phyloP scores from a whole-genome alignment of 139 green algal genomes.

The Closterium sp. region DNA sequence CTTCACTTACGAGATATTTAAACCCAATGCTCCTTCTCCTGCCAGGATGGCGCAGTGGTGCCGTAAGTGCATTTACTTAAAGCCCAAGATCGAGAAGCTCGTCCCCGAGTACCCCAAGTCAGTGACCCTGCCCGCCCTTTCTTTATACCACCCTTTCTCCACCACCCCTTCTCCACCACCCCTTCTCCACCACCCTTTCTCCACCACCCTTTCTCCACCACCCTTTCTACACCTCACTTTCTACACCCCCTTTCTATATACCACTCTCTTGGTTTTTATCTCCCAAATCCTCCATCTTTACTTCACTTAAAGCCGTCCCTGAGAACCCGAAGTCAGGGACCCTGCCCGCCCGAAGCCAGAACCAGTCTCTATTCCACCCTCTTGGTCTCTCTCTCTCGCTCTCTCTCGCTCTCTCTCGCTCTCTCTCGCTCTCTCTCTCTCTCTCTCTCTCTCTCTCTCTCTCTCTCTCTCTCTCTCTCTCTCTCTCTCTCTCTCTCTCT shows the following conservation, averaged over 20 bases:
- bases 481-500: no score
- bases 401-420: no score
- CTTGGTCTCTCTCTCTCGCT: no score
- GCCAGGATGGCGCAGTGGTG: slow-evolving; percentile 47
- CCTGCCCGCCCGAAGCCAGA: no score
- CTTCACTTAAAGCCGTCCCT: no score
- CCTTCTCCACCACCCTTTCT: background rate
- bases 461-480: no score
- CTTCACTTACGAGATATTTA: background rate
- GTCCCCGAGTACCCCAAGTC: slow-evolving; percentile 9
- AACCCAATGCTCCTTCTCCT: background rate
- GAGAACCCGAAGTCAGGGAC: no score
- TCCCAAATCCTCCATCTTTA: background rate
- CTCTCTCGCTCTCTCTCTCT: no score
- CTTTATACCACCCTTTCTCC: background rate
- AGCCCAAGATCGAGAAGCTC: slow-evolving; percentile 42
- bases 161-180: background rate
- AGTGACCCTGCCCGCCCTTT: background rate
- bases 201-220: no score
- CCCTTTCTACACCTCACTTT: background rate
- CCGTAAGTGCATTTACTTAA: slow-evolving; percentile 49
- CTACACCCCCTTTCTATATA: background rate
- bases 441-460: no score
- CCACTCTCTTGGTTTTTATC: no score
- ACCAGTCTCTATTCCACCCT: no score